phyloP scores from a whole-genome alignment of 805 yeast species.

The Saccharomycopsis sp. region DNA sequence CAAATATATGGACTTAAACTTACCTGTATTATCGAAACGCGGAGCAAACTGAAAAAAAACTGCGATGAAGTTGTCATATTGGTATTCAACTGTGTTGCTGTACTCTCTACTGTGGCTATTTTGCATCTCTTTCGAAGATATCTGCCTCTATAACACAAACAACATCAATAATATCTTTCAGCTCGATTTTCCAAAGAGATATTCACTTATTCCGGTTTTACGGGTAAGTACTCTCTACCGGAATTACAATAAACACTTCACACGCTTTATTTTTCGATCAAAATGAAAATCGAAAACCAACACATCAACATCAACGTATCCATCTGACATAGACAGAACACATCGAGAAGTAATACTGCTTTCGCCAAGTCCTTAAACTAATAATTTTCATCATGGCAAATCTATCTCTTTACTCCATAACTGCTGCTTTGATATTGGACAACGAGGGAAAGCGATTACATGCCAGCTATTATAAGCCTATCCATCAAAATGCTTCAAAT shows the following conservation, averaged over 20 bases:
- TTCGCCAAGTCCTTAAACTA: not conserved
- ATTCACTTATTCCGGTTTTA: no score
- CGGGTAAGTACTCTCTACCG: not conserved
- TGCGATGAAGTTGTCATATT: constrained; percentile 29
- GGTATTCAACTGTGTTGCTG: not conserved
- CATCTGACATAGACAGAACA: not conserved
- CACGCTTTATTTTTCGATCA: not conserved
- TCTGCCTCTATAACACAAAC: not conserved
- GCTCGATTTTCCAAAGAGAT: no score
- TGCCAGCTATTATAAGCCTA: constrained; percentile 77
- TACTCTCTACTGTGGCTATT: not conserved
- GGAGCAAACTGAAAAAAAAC: constrained; percentile 40
- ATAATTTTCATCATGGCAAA: constrained; percentile 35
- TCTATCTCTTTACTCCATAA: constrained; percentile 71
- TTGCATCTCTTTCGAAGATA: no score
- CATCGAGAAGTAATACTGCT: not conserved
- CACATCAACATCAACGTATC: not conserved
- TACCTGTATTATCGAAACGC: constrained; percentile 46
- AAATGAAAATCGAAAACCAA: no score
- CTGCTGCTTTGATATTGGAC: constrained; percentile 77
- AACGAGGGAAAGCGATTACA: constrained; percentile 71
- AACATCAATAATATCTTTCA: no score
- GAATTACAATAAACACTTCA: not conserved
- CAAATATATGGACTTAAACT: constrained; percentile 9
- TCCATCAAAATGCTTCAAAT: constrained; percentile 36